These are phyloP conservation scores for Penstemon newberryi DNA, from an alignment of 257 asterid genomes.

Conservation along the genomic window DNA sequence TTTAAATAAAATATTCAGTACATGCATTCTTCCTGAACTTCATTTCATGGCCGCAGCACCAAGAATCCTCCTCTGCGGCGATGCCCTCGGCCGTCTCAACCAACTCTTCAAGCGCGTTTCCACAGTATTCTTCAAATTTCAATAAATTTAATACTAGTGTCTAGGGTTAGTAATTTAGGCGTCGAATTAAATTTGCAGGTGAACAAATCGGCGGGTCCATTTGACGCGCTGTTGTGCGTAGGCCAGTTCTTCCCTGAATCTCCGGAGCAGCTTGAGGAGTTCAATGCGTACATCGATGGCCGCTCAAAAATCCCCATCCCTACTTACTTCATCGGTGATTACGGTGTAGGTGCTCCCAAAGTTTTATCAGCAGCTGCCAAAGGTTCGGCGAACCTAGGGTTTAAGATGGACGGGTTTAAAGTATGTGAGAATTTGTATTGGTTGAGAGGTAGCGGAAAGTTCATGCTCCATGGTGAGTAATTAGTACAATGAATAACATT, in stretches of 20 bases:
- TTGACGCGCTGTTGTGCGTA: constrained; percentile 87
- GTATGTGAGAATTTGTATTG: constrained; percentile 80
- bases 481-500: background rate
- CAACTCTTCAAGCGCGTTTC: constrained; percentile 85
- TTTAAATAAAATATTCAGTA: too few relatives aligned
- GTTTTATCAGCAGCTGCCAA: constrained; percentile 58
- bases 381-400: constrained; percentile 70
- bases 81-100: constrained; percentile 84
- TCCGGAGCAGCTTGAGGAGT: constrained; percentile 69
- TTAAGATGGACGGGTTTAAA: constrained; percentile 94
- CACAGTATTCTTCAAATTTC: constrained; percentile 44
- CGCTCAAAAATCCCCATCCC: constrained; percentile 64
- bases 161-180: background rate
- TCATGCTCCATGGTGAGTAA: constrained; percentile 66
- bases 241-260: constrained; percentile 92
- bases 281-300: constrained; percentile 75
- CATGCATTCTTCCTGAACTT: too few relatives aligned
- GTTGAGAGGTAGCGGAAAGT: constrained; percentile 94
- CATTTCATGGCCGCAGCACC: constrained; percentile 45
- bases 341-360: constrained; percentile 72
- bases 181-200: constrained; percentile 48
- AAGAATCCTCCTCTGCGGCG: constrained; percentile 89
- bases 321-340: constrained; percentile 92
- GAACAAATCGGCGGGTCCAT: constrained; percentile 95
- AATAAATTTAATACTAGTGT: background rate